These are phyloP conservation scores for Thielaviopsis euricoi DNA, from an alignment of 2,329 filamentous ascomycete genomes.

Conservation along the genomic window DNA sequence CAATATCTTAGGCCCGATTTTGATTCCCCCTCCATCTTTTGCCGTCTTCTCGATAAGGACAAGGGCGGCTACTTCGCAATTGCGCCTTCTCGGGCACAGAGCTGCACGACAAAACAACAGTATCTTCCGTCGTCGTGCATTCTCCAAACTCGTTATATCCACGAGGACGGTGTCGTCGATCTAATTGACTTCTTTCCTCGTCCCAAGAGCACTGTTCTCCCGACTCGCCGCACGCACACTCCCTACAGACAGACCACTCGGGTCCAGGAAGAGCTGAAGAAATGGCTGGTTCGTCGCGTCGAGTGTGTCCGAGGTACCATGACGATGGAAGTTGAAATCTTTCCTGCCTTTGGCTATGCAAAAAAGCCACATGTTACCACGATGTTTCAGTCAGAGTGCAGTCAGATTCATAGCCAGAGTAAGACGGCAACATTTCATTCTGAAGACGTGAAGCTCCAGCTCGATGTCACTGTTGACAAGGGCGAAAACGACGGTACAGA, in stretches of 20 bases:
- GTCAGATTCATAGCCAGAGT: conserved; percentile 26
- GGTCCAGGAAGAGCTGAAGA: conserved; percentile 47
- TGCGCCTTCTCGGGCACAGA: conserved; percentile 31
- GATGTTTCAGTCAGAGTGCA: conserved; percentile 29
- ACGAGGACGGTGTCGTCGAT: conserved; percentile 58
- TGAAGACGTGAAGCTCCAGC: conserved; percentile 40
- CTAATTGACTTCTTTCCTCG: conserved; percentile 62
- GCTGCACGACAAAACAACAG: conserved; percentile 57
- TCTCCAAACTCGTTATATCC: conserved; percentile 60
- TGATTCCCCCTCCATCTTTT: conserved; percentile 62
- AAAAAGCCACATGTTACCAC: conserved; percentile 43
- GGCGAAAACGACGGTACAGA: conserved; percentile 28
- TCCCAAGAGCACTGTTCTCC: conserved; percentile 40
- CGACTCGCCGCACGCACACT: conserved; percentile 31
- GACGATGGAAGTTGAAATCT: conserved; percentile 49
- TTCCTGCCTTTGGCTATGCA: conserved; percentile 58
- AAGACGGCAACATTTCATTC: conserved; percentile 49
- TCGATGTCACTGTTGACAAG: conserved; percentile 50
- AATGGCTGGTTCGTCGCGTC: conserved; percentile 53
- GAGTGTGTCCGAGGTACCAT: conserved; percentile 56
- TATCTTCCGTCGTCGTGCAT: conserved; percentile 63
- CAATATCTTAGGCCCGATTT: conserved; percentile 48
- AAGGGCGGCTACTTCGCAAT: conserved; percentile 62
- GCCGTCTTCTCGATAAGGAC: conserved; percentile 54
- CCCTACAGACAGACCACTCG: conserved; percentile 35